Evolutionary conservation across 176 grass and related monocot species (phyloP).

Genomic region (Cocos nucifera): DNA sequence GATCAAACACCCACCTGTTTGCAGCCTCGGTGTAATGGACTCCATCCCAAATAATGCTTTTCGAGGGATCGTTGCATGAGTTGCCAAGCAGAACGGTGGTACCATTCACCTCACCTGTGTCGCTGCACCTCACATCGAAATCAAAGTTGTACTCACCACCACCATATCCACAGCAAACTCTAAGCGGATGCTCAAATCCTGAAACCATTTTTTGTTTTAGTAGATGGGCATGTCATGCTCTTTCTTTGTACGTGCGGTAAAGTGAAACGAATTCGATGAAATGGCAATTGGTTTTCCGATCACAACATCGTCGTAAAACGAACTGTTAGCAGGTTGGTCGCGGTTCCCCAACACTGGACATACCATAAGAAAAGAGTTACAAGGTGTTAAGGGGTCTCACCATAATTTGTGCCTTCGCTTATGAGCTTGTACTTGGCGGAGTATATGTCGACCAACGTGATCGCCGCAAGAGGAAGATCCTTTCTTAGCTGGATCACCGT

Average conservation of each 20-base stretch:
- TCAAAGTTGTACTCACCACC: constrained; percentile 18
- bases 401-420: neutral
- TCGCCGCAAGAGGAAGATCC: constrained; percentile 2
- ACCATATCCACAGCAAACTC: constrained; percentile 11
- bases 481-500: constrained; percentile 10
- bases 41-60: constrained; percentile 18
- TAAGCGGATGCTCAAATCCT: constrained; percentile 20
- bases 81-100: constrained; percentile 14
- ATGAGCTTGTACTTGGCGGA: constrained; percentile 20
- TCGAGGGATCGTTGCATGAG: constrained; percentile 20
- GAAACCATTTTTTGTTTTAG: neutral
- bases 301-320: too few species aligned
- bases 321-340: too few species aligned
- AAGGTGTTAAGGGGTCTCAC: neutral
- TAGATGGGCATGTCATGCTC: neutral
- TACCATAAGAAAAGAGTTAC: neutral
- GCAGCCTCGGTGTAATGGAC: constrained; percentile 26
- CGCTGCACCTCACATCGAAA: constrained; percentile 5
- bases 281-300: too few species aligned
- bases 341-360: too few species aligned
- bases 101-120: constrained; percentile 1
- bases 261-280: too few species aligned
- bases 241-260: too few species aligned
- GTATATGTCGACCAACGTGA: constrained; percentile 17
- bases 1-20: constrained; percentile 23